phyloP scores from a whole-genome alignment of 2,329 filamentous ascomycete genomes.

The Daldinia sp. region DNA sequence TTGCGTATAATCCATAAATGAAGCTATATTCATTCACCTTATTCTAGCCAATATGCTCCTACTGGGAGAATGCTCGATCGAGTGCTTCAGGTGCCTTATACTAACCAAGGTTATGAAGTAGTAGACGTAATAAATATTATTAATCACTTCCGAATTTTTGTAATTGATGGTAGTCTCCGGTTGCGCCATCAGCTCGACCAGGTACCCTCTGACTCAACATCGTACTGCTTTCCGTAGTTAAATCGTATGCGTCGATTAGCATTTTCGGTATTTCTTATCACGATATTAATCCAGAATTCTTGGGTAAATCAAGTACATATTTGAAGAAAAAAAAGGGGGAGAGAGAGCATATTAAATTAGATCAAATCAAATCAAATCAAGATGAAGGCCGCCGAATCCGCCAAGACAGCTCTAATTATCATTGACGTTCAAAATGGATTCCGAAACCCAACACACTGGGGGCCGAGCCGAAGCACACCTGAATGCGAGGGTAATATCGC shows the following conservation, averaged over 20 bases:
- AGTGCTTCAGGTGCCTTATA: not conserved
- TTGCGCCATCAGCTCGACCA: not conserved
- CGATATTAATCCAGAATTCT: too few relatives aligned
- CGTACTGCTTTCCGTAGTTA: not conserved
- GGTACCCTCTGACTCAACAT: too few relatives aligned
- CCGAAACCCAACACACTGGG: slow-evolving; percentile 45
- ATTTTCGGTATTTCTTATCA: too few relatives aligned
- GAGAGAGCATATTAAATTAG: too few relatives aligned
- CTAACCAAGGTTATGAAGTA: not conserved
- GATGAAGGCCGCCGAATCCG: slow-evolving; percentile 34
- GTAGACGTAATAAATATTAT: not conserved
- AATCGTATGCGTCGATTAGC: not conserved
- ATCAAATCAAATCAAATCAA: not conserved
- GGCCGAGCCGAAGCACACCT: slow-evolving; percentile 52
- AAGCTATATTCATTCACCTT: not conserved
- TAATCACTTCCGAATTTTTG: not conserved
- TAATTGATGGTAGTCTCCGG: not conserved
- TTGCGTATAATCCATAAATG: too few relatives aligned
- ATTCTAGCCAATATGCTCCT: not conserved
- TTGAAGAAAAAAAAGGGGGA: too few relatives aligned
- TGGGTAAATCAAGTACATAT: too few relatives aligned
- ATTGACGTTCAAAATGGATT: slow-evolving; percentile 59
- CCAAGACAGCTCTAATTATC: slow-evolving; percentile 54
- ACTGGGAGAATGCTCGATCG: too few relatives aligned
- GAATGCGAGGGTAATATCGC: slow-evolving; percentile 53